Base-by-base conservation (phyloP, 331 rosid species). In the Spiraea crenata region DNA sequence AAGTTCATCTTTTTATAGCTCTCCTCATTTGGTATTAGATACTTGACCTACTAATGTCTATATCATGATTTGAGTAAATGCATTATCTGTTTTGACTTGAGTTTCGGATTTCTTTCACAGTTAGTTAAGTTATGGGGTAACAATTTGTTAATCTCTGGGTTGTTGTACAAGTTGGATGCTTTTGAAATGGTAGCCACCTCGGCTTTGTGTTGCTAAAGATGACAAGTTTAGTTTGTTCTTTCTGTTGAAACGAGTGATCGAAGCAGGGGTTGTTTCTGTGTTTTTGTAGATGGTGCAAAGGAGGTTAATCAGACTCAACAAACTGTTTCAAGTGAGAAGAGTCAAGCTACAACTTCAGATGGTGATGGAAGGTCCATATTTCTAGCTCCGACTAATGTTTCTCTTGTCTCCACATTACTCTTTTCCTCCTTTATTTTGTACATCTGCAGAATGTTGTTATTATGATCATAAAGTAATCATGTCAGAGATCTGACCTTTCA, bases 341-440 rank as follows among this genome's bases (percentile, higher is more conserved):
- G 49, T 79, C 83, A 85, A 83, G 77, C 82, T 56, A 88, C 86
- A 61, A 55, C 84, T 39, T 66, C 85, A 44, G 79, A 85, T 45
- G 88, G 72, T 71, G 79, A 88, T 71, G 89, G 57, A 49, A 93
- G 97, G 99, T 93, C 46, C 77, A 19, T 67, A 69, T 64, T 42
- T 75, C 67, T 69, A 11, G 51, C 71, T 63, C 14, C 14, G 41
- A 20, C 8, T 51, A 35, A 14, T 31, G 34, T 7, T 34, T 16
- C 8, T 0, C 16, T 6, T 65, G 9, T 34, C 70, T 61, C 9
- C 57, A 9, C 16, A 11, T 10, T 16, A n/a, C 15, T 46, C 1
- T 46, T 5, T 31, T 8, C 14, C 15, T 34, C 15, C 69, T 8
- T 65, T 34, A 10, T 16, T 8, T 15, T 11, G 7, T 5, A 2